phyloP scores from a whole-genome alignment of 2,329 filamentous ascomycete species.

The Alternaria sp. region DNA sequence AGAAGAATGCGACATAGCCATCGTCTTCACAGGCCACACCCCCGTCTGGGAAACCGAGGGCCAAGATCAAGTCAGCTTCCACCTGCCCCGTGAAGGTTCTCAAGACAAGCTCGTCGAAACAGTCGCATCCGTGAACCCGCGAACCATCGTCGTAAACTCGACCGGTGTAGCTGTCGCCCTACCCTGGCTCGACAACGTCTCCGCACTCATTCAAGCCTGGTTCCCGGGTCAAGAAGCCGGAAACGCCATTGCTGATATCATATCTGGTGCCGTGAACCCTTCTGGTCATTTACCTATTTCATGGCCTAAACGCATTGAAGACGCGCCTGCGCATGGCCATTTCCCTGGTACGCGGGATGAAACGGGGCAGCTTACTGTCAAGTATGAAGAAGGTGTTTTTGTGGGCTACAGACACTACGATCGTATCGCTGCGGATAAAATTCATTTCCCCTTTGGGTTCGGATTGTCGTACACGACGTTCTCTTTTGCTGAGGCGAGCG shows the following conservation, averaged over 20 bases:
- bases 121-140: slow-evolving; percentile 70
- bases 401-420: slow-evolving; percentile 65
- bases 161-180: slow-evolving; percentile 76
- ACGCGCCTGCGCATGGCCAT: slow-evolving; percentile 45
- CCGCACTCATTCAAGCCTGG: slow-evolving; percentile 50
- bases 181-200: slow-evolving; percentile 66
- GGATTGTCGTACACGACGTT: slow-evolving; percentile 50
- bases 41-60: slow-evolving; percentile 60
- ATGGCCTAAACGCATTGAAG: slow-evolving; percentile 45
- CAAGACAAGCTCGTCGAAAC: slow-evolving; percentile 70
- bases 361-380: slow-evolving; percentile 64
- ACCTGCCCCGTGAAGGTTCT: slow-evolving; percentile 59
- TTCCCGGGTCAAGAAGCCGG: slow-evolving; percentile 52
- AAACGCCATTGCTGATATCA: slow-evolving; percentile 51
- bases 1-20: slow-evolving; percentile 35
- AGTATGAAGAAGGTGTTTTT: slow-evolving; percentile 60
- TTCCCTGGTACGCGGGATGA: slow-evolving; percentile 52
- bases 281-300: slow-evolving; percentile 50
- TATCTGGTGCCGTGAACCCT: slow-evolving; percentile 49
- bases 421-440: slow-evolving; percentile 65
- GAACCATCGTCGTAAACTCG: slow-evolving; percentile 76
- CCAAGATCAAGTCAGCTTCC: slow-evolving; percentile 63
- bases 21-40: slow-evolving; percentile 45
- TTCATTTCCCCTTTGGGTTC: slow-evolving; percentile 49
- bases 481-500: slow-evolving; percentile 56